Base-by-base conservation (phyloP, 768 basidiomycete species). In the Tricholoma matsutake region DNA sequence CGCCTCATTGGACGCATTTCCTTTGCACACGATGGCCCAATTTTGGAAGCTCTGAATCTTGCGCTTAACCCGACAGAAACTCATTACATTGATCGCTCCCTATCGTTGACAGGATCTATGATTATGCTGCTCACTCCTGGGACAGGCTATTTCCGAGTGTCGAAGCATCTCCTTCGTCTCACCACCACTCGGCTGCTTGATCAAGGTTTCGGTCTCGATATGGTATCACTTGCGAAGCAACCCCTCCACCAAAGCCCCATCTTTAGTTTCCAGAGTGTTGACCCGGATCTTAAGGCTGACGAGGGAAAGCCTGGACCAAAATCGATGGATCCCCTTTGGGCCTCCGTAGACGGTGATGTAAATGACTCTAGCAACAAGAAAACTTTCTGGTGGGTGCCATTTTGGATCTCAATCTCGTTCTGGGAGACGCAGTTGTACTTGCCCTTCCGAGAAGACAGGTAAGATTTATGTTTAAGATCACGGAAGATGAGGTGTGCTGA, bases 11-110 rank as follows among this genome's bases (percentile, higher is more conserved):
- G 94, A 2, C 81, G 82, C 29, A 76, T 96, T 31, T 92, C 91
- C 0, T 87, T 83, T 71, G 96, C 97, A 0, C 94, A 96, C 67
- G 95, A 98, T 64, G 94, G 95, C 0, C 95, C 95, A 41, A 81
- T 98, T n/a, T 83, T 98, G 5, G 97, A 98, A 73, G 94, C 94
- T 1, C 81, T 98, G 56, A 98, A 98, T 68, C 82, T 99, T 49
- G 92, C 87, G 0, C 82, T 98, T 14, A 96, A 94, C 69, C 92
- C 96, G 0, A 89, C 89, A 14, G 96, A 98, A 74, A 92, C 89
- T 2, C 94, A 97, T 71, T 96, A 97, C 70, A 87, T 98, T 64
- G 97, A 98, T 72, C 88, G 97, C 18, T 97, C 96, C 32, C 78
- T 98, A 8, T 92, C 89, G 2, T 80, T 94, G 13, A 98, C 96